Evolutionary conservation across 2,329 filamentous ascomycete genomes (phyloP).

Genomic region (Microdochium bolleyi): DNA sequence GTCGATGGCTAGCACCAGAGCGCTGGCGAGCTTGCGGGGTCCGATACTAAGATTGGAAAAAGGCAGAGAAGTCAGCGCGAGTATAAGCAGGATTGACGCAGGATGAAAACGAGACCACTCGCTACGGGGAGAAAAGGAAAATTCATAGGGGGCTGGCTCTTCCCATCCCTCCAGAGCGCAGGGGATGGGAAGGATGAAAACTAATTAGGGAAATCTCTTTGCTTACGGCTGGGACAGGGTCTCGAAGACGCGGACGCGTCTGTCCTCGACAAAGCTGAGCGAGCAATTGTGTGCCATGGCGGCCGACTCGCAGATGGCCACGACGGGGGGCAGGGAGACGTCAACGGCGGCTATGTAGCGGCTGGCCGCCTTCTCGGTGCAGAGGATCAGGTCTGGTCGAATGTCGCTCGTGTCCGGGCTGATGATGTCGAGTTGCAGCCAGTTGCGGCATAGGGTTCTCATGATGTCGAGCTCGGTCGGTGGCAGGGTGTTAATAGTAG

Average conservation of each 20-base stretch:
- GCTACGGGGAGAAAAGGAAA: too few species aligned
- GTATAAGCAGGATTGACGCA: not conserved
- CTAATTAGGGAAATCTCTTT: not conserved
- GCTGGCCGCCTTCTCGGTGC: constrained; percentile 8
- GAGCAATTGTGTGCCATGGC: constrained; percentile 16
- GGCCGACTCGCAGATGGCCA: constrained; percentile 24
- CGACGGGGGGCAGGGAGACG: constrained; percentile 12
- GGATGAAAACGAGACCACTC: too few species aligned
- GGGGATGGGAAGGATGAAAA: too few species aligned
- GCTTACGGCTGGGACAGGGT: constrained; percentile 27
- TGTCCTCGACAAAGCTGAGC: constrained; percentile 3
- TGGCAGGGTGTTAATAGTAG: too few species aligned
- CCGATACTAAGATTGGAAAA: constrained; percentile 18
- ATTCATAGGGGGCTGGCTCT: too few species aligned
- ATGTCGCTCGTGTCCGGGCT: not conserved
- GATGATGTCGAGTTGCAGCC: constrained; percentile 22
- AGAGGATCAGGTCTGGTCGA: constrained; percentile 14
- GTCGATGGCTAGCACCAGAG: constrained; percentile 9
- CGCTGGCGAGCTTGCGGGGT: constrained; percentile 26
- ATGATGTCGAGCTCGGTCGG: constrained; percentile 8
- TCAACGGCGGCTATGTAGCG: constrained; percentile 5
- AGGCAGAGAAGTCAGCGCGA: not conserved
- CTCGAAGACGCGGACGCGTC: constrained; percentile 19
- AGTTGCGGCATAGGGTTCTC: constrained; percentile 20
- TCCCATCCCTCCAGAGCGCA: too few species aligned